These are phyloP conservation scores for Soucietia sequanensis DNA, from an alignment of 805 yeast species.

Conservation along the genomic window DNA sequence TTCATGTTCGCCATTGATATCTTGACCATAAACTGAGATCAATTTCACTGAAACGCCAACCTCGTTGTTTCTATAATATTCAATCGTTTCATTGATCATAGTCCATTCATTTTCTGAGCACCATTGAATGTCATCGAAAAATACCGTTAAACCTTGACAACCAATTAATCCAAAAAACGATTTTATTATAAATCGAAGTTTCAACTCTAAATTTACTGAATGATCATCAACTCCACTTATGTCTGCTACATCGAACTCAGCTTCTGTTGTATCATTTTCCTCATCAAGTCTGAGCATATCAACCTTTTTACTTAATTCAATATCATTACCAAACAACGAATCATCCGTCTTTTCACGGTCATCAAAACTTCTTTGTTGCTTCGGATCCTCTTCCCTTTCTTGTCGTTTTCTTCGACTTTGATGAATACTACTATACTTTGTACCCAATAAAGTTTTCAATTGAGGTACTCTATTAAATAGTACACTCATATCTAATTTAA, in stretches of 20 bases:
- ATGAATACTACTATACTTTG: constrained; percentile 28
- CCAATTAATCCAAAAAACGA: constrained; percentile 41
- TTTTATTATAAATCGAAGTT: constrained; percentile 43
- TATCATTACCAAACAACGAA: too few species aligned
- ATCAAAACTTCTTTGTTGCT: too few species aligned
- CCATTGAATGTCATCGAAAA: constrained; percentile 48
- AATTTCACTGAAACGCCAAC: constrained; percentile 8
- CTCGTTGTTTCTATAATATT: constrained; percentile 12
- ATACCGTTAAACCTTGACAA: constrained; percentile 41
- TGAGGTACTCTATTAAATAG: constrained; percentile 46
- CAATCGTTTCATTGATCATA: constrained; percentile 27
- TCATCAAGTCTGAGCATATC: background rate
- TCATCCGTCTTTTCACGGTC: too few species aligned
- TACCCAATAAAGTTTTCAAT: constrained; percentile 41
- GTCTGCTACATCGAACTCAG: background rate
- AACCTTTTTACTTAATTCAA: background rate
- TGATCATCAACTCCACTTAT: constrained; percentile 15
- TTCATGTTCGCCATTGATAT: background rate
- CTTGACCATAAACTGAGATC: constrained; percentile 5
- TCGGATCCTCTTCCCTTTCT: background rate
- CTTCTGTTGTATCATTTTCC: background rate
- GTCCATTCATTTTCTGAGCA: constrained; percentile 32
- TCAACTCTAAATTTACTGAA: constrained; percentile 32
- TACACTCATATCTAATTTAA: constrained; percentile 42
- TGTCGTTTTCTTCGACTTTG: constrained; percentile 2